phyloP scores from a whole-genome alignment of 108 stramenopile species.

The Nannochloropsis granulata region DNA sequence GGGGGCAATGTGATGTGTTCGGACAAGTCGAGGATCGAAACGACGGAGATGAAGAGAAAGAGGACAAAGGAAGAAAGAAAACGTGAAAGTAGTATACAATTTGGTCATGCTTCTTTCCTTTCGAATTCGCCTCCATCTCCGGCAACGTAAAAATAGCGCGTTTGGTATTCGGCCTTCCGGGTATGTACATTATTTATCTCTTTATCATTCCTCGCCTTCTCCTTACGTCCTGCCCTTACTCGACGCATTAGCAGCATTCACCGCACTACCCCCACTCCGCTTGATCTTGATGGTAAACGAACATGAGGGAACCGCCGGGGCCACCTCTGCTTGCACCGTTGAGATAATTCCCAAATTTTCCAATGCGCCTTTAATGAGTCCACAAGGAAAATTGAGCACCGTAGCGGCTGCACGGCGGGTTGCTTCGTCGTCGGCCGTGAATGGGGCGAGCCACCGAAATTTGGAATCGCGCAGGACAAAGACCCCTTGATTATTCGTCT shows the following conservation, averaged over 20 bases:
- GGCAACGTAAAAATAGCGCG: no score
- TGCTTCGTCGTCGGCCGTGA: conserved; percentile 26
- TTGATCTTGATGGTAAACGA: background rate
- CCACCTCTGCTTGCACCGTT: conserved; percentile 10
- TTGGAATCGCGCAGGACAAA: conserved; percentile 35
- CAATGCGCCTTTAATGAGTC: conserved; percentile 5
- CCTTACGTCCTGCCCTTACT: no score
- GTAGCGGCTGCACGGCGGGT: conserved; percentile 3
- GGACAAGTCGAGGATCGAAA: background rate
- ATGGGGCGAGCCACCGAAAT: conserved; percentile 37
- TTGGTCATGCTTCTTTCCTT: no score
- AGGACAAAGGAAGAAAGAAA: background rate
- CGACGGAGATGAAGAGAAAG: background rate
- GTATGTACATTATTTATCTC: no score
- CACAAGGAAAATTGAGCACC: conserved; percentile 12
- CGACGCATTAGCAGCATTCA: no score
- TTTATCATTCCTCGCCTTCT: no score
- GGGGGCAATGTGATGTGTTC: background rate
- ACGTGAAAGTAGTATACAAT: no score
- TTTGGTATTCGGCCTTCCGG: no score
- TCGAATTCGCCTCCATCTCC: no score
- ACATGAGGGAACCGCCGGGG: background rate
- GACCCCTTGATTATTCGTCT: conserved; percentile 40
- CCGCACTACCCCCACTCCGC: background rate
- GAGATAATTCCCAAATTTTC: conserved; percentile 6